Evolutionary conservation across 176 grass and related monocot species (phyloP), one percentile per base, ranked within the genome.

Genomic region (Oryza officinalis): DNA sequence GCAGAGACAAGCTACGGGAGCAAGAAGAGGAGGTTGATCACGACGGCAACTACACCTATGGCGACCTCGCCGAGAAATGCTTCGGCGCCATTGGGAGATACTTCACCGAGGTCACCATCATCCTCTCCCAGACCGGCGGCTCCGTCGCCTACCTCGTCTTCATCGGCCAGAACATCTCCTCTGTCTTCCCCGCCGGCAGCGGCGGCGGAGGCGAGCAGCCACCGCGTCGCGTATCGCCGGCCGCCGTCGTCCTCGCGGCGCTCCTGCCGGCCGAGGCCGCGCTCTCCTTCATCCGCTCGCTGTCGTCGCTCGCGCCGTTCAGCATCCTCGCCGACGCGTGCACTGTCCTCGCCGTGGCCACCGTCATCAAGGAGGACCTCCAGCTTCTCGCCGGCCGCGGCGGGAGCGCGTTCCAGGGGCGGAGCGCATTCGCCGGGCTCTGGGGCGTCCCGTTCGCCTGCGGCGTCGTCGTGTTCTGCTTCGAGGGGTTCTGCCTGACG

Each of bases 391-490:
- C 45, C 4, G 59, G 20, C 32, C 32, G 80, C 13, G 81, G 81
- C 40, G 27, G 65, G 66, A 25, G 14, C 27, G 69, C 92, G 27
- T 84, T 94, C 79, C 44, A 27, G 1, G 87, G 49, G 38, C 91
- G 88, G 43, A 73, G 13, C 57, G 81, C 90, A 5, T 68, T 97
- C 11, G 90, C 73, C 63, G 90, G 90, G 0, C 31, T 87, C 76
- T 89, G 88, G 92, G 88, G 88, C 43, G 69, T 94, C n/a, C 81
- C 92, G 22, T 97, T 94, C 72, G 95, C 88, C 1, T 83, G 63
- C 84, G 90, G 95, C 1, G 86, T 98, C 86, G 90, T 88, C 1
- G 90, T 98, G 10, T 94, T 98, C 84, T 97, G 95, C 86, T 97
- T 93, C 77, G 92, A 94, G 81, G 95, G 95, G 3, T 97, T 97